Evolutionary conservation across 2,329 filamentous ascomycete genomes (phyloP).

Genomic region (Ascochyta pisi): DNA sequence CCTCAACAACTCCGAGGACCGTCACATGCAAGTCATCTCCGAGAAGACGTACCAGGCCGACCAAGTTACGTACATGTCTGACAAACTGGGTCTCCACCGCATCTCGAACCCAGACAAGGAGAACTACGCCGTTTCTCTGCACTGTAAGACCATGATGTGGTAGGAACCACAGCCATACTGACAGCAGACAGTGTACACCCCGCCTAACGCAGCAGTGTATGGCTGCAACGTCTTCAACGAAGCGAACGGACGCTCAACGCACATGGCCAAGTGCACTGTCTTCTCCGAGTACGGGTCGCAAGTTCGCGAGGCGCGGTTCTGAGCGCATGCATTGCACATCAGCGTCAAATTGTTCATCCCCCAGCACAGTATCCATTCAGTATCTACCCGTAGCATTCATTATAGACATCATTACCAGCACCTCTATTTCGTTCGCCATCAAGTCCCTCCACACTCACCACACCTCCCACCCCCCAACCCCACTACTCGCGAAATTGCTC

Average conservation of each 20-base stretch:
- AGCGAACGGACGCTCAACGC: conserved; percentile 64
- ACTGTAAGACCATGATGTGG: conserved; percentile 58
- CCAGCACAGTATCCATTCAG: no score
- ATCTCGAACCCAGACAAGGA: conserved; percentile 75
- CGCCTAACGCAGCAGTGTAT: conserved; percentile 82
- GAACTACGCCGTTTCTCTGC: conserved; percentile 82
- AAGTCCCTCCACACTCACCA: background rate
- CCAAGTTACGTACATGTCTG: conserved; percentile 88
- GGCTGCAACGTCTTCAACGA: conserved; percentile 85
- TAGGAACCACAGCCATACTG: background rate
- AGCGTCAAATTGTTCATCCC: no score
- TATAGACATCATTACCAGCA: no score
- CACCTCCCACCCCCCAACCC: conserved; percentile 5
- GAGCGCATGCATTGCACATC: background rate
- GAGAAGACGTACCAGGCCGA: conserved; percentile 73
- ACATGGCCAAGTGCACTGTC: conserved; percentile 39
- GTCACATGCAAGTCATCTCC: conserved; percentile 69
- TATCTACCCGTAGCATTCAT: no score
- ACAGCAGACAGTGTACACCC: conserved; percentile 70
- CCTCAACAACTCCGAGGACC: conserved; percentile 54
- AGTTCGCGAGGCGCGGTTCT: conserved; percentile 5
- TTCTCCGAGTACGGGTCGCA: conserved; percentile 44
- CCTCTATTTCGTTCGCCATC: no score
- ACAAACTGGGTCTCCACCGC: conserved; percentile 83
- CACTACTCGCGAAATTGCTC: background rate